Percentiles rank a stretch among this genome's conserved stretches.
These are phyloP conservation scores for Magnaporthiopsis poae DNA, from an alignment of 2,329 filamentous ascomycete genomes.

Conservation along the genomic window DNA sequence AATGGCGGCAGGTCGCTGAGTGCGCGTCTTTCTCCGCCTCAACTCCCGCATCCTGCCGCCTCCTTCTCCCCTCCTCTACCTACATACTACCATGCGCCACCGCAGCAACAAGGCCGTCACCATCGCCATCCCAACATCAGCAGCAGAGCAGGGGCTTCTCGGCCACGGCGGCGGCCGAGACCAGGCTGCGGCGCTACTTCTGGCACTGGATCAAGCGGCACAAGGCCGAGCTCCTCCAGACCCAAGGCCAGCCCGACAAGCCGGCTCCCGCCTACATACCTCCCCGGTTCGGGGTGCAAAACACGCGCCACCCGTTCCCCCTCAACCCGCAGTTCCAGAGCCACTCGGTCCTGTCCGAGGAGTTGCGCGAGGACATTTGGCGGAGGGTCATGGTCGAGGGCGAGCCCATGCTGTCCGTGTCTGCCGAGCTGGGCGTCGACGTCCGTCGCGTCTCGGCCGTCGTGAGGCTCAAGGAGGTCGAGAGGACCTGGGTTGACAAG, in stretches of 20 bases:
- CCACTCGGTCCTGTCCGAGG: conserved; percentile 63
- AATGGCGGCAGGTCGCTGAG: conserved; percentile 22
- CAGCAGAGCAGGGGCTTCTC: conserved; percentile 4
- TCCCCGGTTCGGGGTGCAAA: neutral
- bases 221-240: neutral
- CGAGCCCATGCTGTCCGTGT: conserved; percentile 64
- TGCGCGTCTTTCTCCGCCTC: conserved; percentile 14
- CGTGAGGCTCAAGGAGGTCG: conserved; percentile 73
- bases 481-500: conserved; percentile 65
- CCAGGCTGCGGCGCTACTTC: neutral
- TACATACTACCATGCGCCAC: neutral
- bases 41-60: conserved; percentile 9
- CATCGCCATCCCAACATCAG: neutral
- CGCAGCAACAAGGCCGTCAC: neutral
- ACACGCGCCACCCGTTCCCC: conserved; percentile 51
- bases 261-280: neutral
- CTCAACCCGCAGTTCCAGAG: conserved; percentile 62
- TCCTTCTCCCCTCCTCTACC: conserved; percentile 8
- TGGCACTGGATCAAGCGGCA: conserved; percentile 2
- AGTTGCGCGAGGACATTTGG: conserved; percentile 65
- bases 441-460: conserved; percentile 78
- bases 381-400: conserved; percentile 54
- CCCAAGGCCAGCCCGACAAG: neutral
- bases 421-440: conserved; percentile 67
- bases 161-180: conserved; percentile 3